A percentile compares a stretch with the other conserved stretches of the same genome.
Conservation (phyloP, 805 yeast species). For the Sugiyamaella marilandica region DNA sequence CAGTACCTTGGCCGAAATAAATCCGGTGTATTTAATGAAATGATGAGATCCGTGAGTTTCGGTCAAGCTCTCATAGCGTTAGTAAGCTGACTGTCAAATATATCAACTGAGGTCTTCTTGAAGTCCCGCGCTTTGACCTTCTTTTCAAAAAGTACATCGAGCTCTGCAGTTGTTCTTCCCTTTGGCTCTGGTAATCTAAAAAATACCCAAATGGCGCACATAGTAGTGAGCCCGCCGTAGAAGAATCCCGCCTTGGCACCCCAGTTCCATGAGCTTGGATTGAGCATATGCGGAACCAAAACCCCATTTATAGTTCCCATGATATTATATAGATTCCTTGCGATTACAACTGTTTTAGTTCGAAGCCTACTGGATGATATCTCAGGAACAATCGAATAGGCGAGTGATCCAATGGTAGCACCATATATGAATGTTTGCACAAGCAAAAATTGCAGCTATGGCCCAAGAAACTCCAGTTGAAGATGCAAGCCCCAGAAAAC, state of each 20-base stretch:
- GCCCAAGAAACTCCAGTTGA: conserved; percentile 26
- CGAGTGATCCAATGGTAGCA: conserved; percentile 7
- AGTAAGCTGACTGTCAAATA: conserved; percentile 4
- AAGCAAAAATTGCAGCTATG: conserved; percentile 42
- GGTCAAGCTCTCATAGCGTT: background rate
- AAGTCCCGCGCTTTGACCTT: conserved; percentile 30
- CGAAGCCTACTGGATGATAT: conserved; percentile 40
- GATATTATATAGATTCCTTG: conserved; percentile 32
- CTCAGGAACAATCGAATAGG: conserved; percentile 26
- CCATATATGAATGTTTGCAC: conserved; percentile 44
- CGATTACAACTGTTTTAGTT: conserved; percentile 40
- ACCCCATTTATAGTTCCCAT: conserved; percentile 17
- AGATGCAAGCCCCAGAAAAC: conserved; percentile 39
- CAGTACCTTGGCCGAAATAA: no score
- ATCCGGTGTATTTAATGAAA: no score
- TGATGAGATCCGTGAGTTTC: background rate
- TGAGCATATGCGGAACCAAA: conserved; percentile 43
- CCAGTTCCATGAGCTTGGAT: conserved; percentile 42
- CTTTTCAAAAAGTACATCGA: conserved; percentile 47
- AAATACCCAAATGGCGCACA: conserved; percentile 40
- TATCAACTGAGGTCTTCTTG: conserved; percentile 18
- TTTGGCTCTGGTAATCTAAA: conserved; percentile 57
- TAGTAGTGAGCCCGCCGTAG: conserved; percentile 37
- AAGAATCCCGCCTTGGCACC: conserved; percentile 46
- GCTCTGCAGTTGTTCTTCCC: conserved; percentile 54